A percentile compares a stretch with the other conserved stretches of the same genome.
Evolutionary conservation across 1,139 yeast genomes (phyloP).

Genomic region (Nakaseomyces nivariensis): DNA sequence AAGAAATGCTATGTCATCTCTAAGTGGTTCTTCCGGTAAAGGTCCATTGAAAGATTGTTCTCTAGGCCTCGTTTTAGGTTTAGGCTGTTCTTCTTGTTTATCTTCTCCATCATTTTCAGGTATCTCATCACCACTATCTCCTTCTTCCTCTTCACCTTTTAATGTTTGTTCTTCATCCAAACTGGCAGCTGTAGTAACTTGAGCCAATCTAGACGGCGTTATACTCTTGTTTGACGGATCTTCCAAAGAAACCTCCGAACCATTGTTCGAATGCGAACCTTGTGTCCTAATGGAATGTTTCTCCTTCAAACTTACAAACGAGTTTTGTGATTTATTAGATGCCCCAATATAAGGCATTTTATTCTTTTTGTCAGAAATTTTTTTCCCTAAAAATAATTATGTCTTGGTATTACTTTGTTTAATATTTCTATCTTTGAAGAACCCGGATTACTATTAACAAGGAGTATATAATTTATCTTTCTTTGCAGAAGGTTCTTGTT

Average conservation of each 20-base stretch:
- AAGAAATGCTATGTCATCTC: background rate
- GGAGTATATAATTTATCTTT: too few relatives aligned
- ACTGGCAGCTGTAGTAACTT: background rate
- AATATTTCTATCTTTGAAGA: too few relatives aligned
- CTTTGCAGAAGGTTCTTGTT: too few relatives aligned
- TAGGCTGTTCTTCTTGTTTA: background rate
- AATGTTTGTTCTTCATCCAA: background rate
- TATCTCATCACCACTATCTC: background rate
- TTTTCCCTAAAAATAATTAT: background rate
- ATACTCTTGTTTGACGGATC: background rate
- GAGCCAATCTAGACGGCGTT: background rate
- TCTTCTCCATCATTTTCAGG: background rate
- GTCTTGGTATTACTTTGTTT: too few relatives aligned
- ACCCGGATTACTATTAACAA: too few relatives aligned
- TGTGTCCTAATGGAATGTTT: constrained; percentile 13
- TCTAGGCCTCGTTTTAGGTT: background rate
- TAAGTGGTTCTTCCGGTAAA: background rate
- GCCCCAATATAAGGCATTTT: constrained; percentile 21
- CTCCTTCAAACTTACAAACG: constrained; percentile 15
- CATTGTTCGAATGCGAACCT: constrained; percentile 1
- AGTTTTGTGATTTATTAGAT: constrained; percentile 13
- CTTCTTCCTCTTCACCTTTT: background rate
- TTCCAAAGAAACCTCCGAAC: background rate
- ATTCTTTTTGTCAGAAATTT: background rate
- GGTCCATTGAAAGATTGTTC: constrained; percentile 1